phyloP scores from a whole-genome alignment of 2,329 filamentous ascomycete genomes.

The Periconia digitata region DNA sequence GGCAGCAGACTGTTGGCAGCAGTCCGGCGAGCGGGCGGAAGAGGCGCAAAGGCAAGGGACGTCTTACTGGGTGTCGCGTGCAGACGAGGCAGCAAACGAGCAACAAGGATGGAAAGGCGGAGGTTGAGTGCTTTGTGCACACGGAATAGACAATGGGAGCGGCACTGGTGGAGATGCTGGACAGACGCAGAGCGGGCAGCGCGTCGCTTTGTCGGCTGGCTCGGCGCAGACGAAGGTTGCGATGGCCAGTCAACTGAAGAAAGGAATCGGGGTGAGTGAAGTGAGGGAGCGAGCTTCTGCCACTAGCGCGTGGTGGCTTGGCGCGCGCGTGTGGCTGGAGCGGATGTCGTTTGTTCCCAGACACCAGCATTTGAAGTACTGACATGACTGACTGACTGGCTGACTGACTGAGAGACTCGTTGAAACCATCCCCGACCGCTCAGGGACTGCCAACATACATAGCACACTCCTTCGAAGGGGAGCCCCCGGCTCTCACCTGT shows the following conservation, averaged over 20 bases:
- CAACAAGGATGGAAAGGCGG: neutral
- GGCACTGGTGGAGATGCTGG: too few species aligned
- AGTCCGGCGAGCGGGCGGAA: neutral
- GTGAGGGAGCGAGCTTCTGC: neutral
- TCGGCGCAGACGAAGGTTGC: conserved; percentile 2
- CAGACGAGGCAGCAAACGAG: neutral
- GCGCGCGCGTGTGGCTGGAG: conserved; percentile 11
- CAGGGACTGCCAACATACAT: too few species aligned
- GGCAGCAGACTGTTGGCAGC: neutral
- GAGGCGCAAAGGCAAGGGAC: neutral
- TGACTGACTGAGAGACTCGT: too few species aligned
- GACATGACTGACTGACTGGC: too few species aligned
- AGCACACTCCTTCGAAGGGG: neutral
- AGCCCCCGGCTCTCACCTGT: neutral
- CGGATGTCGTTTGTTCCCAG: too few species aligned
- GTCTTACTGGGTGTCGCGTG: neutral
- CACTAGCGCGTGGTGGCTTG: too few species aligned
- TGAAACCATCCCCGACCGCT: too few species aligned
- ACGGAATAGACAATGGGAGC: conserved; percentile 3
- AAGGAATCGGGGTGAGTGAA: neutral
- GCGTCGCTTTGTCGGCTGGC: conserved; percentile 4
- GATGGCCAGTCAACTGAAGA: conserved; percentile 3
- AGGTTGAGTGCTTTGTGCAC: conserved; percentile 14
- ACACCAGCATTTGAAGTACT: too few species aligned
- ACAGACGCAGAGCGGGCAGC: neutral